Evolutionary conservation across 495 filamentous ascomycete species (phyloP).

Genomic region (Stereocaulon alpinum): DNA sequence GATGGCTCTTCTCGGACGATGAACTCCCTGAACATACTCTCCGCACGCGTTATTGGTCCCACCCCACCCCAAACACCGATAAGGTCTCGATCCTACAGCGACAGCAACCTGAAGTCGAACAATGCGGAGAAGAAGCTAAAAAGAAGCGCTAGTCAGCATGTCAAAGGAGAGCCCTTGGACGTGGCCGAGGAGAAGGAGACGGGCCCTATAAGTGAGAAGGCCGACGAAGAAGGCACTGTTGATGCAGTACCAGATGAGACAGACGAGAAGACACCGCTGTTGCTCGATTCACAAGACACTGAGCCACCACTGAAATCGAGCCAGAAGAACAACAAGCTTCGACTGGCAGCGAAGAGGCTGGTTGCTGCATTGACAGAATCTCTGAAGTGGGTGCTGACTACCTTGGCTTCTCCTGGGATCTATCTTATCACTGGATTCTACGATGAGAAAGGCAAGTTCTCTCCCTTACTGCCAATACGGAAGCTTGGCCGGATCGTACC

Average conservation of each 20-base stretch:
- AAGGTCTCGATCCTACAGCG: constrained; percentile 19
- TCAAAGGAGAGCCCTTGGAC: constrained; percentile 33
- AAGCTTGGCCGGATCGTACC: constrained; percentile 43
- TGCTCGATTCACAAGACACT: constrained; percentile 24
- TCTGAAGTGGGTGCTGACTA: constrained; percentile 51
- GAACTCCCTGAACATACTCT: constrained; percentile 97
- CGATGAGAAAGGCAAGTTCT: constrained; percentile 70
- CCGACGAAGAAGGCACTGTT: constrained; percentile 28
- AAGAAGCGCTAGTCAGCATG: constrained; percentile 32
- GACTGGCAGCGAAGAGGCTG: constrained; percentile 28
- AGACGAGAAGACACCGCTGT: constrained; percentile 61
- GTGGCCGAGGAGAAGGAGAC: constrained; percentile 27
- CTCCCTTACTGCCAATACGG: constrained; percentile 51
- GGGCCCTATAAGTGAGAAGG: constrained; percentile 24
- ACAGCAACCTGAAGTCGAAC: constrained; percentile 13
- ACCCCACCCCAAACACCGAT: constrained; percentile 36
- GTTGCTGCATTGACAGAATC: constrained; percentile 24
- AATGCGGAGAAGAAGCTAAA: constrained; percentile 19
- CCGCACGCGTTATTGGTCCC: constrained; percentile 67
- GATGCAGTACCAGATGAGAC: constrained; percentile 26
- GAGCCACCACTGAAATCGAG: constrained; percentile 35
- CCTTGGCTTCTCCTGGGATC: constrained; percentile 63
- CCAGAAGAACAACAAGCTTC: constrained; percentile 43
- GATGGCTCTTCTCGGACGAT: constrained; percentile 61
- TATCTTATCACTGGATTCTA: constrained; percentile 75